Evolutionary conservation across 768 basidiomycete genomes (phyloP), one percentile per base, ranked within the genome.

Genomic region (Leccinellum luteum): DNA sequence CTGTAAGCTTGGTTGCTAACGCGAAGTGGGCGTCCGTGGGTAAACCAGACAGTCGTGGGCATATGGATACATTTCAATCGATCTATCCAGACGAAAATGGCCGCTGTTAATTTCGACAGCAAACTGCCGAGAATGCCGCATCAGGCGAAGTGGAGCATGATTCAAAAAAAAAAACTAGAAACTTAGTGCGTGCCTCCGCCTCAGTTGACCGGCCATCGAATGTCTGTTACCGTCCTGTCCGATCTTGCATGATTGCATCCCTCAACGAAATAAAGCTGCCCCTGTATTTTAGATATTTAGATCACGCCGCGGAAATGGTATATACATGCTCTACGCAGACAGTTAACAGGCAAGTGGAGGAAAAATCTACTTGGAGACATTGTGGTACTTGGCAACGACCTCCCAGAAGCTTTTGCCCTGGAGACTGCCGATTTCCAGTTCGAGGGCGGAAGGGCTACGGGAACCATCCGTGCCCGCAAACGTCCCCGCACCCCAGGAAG

Each of bases 401-500:
- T 81, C 77, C 67, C 77, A 83, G 73, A 87, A 87, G 13, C 70
- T 55, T 61, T 78, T 77, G 19, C 86, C 86, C 57, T 88, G 86
- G 52, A 83, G 72, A 14, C 67, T 68, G 12, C 84, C 86, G 23
- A 86, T 76, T 64, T 83, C 79, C 45, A 81, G 62, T 69, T 89
- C 86, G 38, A 86, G 76, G 7, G 73, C 64, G 7, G 77, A 76
- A 21, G 88, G 87, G 64, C 84, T 80, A 62, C 88, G 85, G 15
- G 81, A 75, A 27, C 85, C 86, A 58, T 81, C 78, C 9, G 72
- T 66, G 45, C 76, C 78, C 13, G 86, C 78, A 63, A 82, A 76
- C 31, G 87, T 87, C 48, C 87, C 90, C n/a, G 89, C 85, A 61
- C 92, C 92, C 83, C 86, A 94, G 1, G 92, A 81, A 19, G 87